phyloP scores from a whole-genome alignment of 2,329 filamentous ascomycete genomes.

The Rhynchosporium graminicola region DNA sequence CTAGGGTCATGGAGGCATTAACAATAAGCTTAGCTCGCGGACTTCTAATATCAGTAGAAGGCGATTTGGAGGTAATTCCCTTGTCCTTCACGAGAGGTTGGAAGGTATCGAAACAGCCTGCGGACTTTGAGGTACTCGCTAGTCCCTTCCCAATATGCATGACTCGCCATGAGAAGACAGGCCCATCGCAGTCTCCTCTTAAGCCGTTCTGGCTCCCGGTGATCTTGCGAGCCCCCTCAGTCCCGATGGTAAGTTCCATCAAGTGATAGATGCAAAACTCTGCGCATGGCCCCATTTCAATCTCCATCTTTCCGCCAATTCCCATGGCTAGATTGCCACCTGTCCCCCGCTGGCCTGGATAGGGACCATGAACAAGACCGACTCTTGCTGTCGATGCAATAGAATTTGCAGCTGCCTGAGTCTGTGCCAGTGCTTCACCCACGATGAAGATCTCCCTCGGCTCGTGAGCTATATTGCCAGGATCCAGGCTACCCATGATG shows the following conservation, averaged over 20 bases:
- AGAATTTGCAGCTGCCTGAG: conserved; percentile 48
- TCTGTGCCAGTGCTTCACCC: conserved; percentile 48
- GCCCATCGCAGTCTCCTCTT: no score
- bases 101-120: no score
- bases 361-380: conserved; percentile 35
- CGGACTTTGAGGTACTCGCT: no score
- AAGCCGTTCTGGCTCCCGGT: neutral
- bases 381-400: conserved; percentile 45
- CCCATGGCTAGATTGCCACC: conserved; percentile 51
- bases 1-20: conserved; percentile 19
- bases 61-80: no score
- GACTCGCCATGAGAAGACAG: neutral
- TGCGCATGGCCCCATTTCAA: conserved; percentile 45
- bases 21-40: no score
- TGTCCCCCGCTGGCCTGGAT: conserved; percentile 25
- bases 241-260: conserved; percentile 33
- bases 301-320: conserved; percentile 42
- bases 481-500: neutral
- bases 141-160: no score
- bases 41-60: no score
- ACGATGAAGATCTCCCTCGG: conserved; percentile 50
- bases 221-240: neutral
- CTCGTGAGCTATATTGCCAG: conserved; percentile 10
- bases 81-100: no score
- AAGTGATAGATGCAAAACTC: conserved; percentile 45